phyloP scores from a whole-genome alignment of 2,329 filamentous ascomycete genomes.

The Chalaropsis ovoidea region DNA sequence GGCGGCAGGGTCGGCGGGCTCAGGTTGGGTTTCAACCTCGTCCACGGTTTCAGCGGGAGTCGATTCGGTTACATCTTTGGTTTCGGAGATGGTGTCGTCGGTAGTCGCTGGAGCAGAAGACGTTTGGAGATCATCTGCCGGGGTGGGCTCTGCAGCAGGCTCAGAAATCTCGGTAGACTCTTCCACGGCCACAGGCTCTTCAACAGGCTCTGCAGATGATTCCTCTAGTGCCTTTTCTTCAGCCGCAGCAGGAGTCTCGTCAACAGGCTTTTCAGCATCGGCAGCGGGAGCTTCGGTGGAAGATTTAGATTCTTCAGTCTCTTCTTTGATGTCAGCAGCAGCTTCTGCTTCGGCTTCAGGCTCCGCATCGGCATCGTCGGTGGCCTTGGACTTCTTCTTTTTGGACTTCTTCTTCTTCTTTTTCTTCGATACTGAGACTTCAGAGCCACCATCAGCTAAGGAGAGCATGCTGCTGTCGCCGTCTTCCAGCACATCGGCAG shows the following conservation, averaged over 20 bases:
- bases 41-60: neutral
- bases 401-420: conserved; percentile 21
- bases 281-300: conserved; percentile 13
- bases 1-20: neutral
- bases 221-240: neutral
- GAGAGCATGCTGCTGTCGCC: neutral
- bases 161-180: conserved; percentile 21
- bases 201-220: neutral
- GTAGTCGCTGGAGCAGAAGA: neutral
- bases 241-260: conserved; percentile 24
- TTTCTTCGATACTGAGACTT: conserved; percentile 11
- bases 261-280: neutral
- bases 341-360: neutral
- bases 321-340: neutral
- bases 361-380: neutral
- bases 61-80: neutral
- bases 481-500: neutral
- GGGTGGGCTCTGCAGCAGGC: conserved; percentile 11
- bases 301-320: neutral
- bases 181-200: conserved; percentile 24
- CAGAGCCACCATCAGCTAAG: neutral
- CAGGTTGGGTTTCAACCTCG: neutral
- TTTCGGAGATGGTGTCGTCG: conserved; percentile 22
- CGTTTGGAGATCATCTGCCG: conserved; percentile 14
- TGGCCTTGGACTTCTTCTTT: conserved; percentile 19